Evolutionary conservation across 2,329 filamentous ascomycete genomes (phyloP), one percentile per base, ranked within the genome.

Genomic region (Penicillium crustosum): DNA sequence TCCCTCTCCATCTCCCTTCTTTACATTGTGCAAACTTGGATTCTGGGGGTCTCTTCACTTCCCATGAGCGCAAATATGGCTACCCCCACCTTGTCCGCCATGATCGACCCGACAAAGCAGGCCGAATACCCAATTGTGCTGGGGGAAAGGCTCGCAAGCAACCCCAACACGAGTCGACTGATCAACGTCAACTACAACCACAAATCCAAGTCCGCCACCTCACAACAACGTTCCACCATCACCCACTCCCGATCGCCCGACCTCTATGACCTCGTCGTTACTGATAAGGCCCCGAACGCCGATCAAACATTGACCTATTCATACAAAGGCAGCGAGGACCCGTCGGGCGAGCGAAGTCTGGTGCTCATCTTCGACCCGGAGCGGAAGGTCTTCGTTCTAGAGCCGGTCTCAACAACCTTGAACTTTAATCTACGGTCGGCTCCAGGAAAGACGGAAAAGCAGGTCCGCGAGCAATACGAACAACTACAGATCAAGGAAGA

Each of bases 341-440:
- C 75, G 13, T 61, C 68, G 2, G 65, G 70, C 35, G 68, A 71
- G 35, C 72, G 68, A 53, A 73, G 71, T 48, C 64, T 79, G 48
- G 78, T 82, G 10, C 82, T 96, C 51, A 83, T 93, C 57, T 94
- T 93, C 70, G 90, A 96, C 73, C 82, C 88, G 9, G 79, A 81
- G 19, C 86, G 85, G 52, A 86, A 93, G 68, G 88, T 83, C 55
- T 94, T 94, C 64, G 86, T 94, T 29, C 82, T 97, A 54, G 91
- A 97, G 77, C 86, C 86, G 51, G 80, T 97, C 54, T 86, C 91
- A 70, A 89, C 87, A n/a, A 87, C 87, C 39, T 89, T 96, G 75
- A 88, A 91, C 68, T 93, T 96, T 88, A 97, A 96, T 73, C 77
- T 96, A 53, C 86, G 84, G 52, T 85, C 83, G 55, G 86, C 86